phyloP scores from a whole-genome alignment of 495 filamentous ascomycete species.

The Aspergillus indologenus region DNA sequence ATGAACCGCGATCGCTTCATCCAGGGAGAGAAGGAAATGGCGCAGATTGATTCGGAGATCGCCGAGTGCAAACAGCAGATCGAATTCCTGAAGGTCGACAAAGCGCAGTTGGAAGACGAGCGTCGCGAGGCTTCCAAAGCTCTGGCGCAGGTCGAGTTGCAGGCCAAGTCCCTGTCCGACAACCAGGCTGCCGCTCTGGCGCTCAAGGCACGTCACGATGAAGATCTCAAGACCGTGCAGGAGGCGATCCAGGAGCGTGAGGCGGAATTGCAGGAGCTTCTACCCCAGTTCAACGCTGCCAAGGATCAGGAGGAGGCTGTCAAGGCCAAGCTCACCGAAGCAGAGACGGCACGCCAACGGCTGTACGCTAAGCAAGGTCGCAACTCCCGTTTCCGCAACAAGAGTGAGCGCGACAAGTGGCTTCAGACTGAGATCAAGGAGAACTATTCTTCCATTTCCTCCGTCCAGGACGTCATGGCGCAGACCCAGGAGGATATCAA shows the following conservation, averaged over 20 bases:
- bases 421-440: constrained; percentile 77
- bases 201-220: constrained; percentile 62
- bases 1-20: constrained; percentile 74
- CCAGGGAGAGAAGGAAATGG: constrained; percentile 76
- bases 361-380: constrained; percentile 93
- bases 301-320: constrained; percentile 69
- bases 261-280: constrained; percentile 64
- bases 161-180: constrained; percentile 74
- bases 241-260: constrained; percentile 73
- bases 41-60: constrained; percentile 71
- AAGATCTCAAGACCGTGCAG: constrained; percentile 70
- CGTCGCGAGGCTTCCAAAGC: constrained; percentile 71
- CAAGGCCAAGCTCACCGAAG: constrained; percentile 66
- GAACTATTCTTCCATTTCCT: constrained; percentile 68
- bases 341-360: constrained; percentile 71
- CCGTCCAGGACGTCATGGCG: constrained; percentile 76
- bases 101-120: constrained; percentile 84
- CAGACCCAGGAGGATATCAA: constrained; percentile 85
- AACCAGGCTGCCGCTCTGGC: constrained; percentile 77
- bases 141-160: constrained; percentile 80
- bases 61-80: constrained; percentile 75
- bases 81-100: constrained; percentile 84
- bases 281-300: constrained; percentile 70
- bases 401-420: constrained; percentile 82
- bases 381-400: constrained; percentile 82